Evolutionary conservation across 192 early-diverging fungal species (phyloP).

Genomic region (Diversispora eburnea): DNA sequence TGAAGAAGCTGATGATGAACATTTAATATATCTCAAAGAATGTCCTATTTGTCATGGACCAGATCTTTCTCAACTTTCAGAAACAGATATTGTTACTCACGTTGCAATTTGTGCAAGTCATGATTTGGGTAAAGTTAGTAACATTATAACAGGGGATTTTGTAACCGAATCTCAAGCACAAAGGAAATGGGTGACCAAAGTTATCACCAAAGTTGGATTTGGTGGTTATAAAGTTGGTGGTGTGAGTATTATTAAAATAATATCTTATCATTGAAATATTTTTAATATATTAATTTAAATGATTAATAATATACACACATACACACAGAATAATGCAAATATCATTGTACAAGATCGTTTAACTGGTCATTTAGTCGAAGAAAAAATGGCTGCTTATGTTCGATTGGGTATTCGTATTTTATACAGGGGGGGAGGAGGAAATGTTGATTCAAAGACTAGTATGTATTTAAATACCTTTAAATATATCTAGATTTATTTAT

Average conservation of each 20-base stretch:
- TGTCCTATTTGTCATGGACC: constrained; percentile 70
- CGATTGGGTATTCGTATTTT: constrained; percentile 76
- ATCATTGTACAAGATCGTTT: constrained; percentile 72
- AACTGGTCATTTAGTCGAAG: constrained; percentile 67
- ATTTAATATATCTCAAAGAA: constrained; percentile 57
- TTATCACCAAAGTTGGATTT: constrained; percentile 63
- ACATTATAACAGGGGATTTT: constrained; percentile 72
- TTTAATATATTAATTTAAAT: background rate
- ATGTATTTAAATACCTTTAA: background rate
- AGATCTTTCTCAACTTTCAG: constrained; percentile 45
- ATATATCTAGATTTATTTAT: constrained; percentile 4
- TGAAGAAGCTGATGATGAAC: constrained; percentile 44
- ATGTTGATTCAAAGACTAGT: constrained; percentile 40
- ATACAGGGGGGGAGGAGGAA: constrained; percentile 57
- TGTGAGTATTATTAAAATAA: constrained; percentile 23
- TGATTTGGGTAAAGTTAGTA: constrained; percentile 64
- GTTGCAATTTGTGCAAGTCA: constrained; percentile 69
- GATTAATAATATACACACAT: background rate
- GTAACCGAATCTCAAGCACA: constrained; percentile 71
- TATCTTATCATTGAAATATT: constrained; percentile 31
- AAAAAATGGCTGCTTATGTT: constrained; percentile 75
- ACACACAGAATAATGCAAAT: constrained; percentile 58
- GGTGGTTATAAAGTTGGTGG: constrained; percentile 55
- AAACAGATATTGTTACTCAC: constrained; percentile 75
- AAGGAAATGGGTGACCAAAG: constrained; percentile 64